Conservation (phyloP, 768 basidiomycete species). For the Antrodiella citrinella region DNA sequence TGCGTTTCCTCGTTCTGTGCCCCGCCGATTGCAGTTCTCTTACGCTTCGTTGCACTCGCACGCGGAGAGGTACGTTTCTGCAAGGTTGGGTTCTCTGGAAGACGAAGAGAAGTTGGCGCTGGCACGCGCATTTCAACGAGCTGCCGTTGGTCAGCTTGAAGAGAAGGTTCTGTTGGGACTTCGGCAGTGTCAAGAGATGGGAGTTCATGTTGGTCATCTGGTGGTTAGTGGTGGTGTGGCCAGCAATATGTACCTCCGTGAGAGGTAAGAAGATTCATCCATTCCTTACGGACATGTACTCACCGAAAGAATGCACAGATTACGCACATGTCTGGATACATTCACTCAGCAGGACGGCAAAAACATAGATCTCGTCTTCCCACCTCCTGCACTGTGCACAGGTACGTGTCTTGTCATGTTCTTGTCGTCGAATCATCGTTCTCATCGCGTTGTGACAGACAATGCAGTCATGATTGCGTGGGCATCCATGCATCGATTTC, state of each 20-base stretch:
- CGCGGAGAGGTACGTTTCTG: conserved; percentile 49
- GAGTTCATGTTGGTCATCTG: conserved; percentile 44
- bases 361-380: conserved; percentile 51
- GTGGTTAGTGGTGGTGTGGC: conserved; percentile 94
- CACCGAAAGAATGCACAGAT: conserved; percentile 20
- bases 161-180: conserved; percentile 60
- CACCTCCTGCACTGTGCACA: conserved; percentile 76
- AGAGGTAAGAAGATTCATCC: conserved; percentile 36
- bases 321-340: conserved; percentile 22
- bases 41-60: conserved; percentile 71
- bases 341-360: conserved; percentile 20
- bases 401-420: conserved; percentile 46
- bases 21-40: conserved; percentile 64
- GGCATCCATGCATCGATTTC: conserved; percentile 81
- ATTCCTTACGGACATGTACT: conserved; percentile 13
- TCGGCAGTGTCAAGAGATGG: conserved; percentile 32
- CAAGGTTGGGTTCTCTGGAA: conserved; percentile 35
- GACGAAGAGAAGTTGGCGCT: conserved; percentile 35
- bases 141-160: conserved; percentile 65
- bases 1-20: conserved; percentile 31
- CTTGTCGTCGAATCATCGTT: too few species aligned
- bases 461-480: conserved; percentile 97
- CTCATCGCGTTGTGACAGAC: conserved; percentile 38
- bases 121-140: conserved; percentile 65
- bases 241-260: conserved; percentile 66